These are phyloP conservation scores for Aurantiochytrium sp. DNA, from an alignment of 108 stramenopile genomes.

Conservation along the genomic window DNA sequence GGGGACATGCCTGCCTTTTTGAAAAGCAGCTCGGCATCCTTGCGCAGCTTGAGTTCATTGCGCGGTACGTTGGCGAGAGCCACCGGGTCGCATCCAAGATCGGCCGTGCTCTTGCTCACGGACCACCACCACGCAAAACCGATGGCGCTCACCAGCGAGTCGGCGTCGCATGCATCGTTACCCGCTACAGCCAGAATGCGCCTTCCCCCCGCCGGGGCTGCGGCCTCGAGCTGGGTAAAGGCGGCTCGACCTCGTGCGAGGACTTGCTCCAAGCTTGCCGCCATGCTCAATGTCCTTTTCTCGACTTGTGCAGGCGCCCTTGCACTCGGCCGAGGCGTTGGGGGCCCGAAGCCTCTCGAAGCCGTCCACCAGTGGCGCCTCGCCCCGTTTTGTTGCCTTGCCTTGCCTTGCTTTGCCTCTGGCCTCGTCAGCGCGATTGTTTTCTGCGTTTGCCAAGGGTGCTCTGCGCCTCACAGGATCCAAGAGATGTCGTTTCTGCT, in stretches of 20 bases:
- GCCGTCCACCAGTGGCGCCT: too few relatives aligned
- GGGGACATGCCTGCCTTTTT: neutral
- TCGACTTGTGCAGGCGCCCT: too few relatives aligned
- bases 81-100: neutral
- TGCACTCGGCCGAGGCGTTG: too few relatives aligned
- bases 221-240: neutral
- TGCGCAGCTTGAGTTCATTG: neutral
- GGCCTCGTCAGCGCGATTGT: too few relatives aligned
- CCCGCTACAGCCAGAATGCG: neutral
- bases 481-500: too few relatives aligned
- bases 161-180: neutral
- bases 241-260: neutral
- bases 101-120: neutral
- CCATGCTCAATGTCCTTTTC: too few relatives aligned
- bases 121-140: neutral
- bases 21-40: neutral
- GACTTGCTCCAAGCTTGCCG: neutral
- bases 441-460: too few relatives aligned
- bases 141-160: neutral
- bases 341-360: too few relatives aligned
- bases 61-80: neutral
- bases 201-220: neutral
- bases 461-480: too few relatives aligned
- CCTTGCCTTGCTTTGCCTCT: too few relatives aligned
- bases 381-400: too few relatives aligned